Percentiles rank a stretch among this genome's conserved stretches.
phyloP scores from a whole-genome alignment of 768 basidiomycete genomes.

The Lactifluus rugatus region DNA sequence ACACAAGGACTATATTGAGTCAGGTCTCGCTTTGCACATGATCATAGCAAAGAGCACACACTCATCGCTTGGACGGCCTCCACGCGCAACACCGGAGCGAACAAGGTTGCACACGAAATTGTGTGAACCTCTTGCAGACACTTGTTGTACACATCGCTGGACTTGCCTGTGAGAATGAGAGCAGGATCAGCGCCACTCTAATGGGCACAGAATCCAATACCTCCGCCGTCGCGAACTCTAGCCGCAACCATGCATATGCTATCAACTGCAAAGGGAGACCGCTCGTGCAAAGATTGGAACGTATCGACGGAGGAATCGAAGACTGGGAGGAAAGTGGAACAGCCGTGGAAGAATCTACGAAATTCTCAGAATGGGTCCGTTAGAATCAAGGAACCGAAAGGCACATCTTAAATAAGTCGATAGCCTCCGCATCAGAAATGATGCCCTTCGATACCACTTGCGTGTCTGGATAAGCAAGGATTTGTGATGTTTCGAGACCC shows the following conservation, averaged over 20 bases:
- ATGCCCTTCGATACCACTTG: slow-evolving; percentile 78
- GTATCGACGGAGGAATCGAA: slow-evolving; percentile 80
- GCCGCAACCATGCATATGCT: slow-evolving; percentile 92
- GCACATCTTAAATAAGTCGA: slow-evolving; percentile 78
- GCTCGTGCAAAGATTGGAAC: slow-evolving; percentile 73
- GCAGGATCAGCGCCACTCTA: slow-evolving; percentile 13
- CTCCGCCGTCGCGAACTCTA: slow-evolving; percentile 83
- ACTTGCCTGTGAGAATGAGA: slow-evolving; percentile 40
- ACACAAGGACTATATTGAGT: slow-evolving; percentile 59
- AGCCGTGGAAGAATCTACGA: slow-evolving; percentile 81
- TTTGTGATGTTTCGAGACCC: background rate
- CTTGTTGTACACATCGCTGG: slow-evolving; percentile 62
- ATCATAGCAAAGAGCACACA: slow-evolving; percentile 29
- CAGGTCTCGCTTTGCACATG: background rate
- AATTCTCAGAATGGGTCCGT: slow-evolving; percentile 14
- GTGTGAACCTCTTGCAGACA: slow-evolving; percentile 78
- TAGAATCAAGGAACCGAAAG: slow-evolving; percentile 22
- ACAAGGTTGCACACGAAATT: slow-evolving; percentile 79
- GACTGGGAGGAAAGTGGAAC: slow-evolving; percentile 82
- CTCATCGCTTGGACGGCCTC: slow-evolving; percentile 95
- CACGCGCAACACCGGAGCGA: slow-evolving; percentile 71
- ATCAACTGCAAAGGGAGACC: slow-evolving; percentile 90
- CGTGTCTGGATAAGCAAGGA: slow-evolving; percentile 4
- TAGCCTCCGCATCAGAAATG: slow-evolving; percentile 73
- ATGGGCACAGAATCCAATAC: slow-evolving; percentile 31